phyloP scores from a whole-genome alignment of 176 grass and related monocot species.

The Cenchrus fungigraminus region DNA sequence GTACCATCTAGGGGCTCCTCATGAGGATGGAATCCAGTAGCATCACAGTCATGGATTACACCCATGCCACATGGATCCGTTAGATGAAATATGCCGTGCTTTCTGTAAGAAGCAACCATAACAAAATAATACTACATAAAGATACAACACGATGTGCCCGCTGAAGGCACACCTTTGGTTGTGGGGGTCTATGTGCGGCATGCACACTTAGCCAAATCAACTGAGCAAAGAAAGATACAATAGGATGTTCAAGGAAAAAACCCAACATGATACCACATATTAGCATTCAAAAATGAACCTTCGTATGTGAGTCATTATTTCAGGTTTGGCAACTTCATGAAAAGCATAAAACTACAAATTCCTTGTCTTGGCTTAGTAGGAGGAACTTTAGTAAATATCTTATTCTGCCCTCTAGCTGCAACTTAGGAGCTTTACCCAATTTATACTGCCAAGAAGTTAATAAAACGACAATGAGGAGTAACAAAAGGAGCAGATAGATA shows the following conservation, averaged over 20 bases:
- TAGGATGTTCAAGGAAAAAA: neutral
- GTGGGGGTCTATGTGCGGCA: too few species aligned
- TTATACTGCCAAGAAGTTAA: neutral
- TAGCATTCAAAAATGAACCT: neutral
- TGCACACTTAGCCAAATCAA: too few species aligned
- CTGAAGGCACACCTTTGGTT: too few species aligned
- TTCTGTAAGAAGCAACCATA: constrained; percentile 58
- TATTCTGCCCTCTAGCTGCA: neutral
- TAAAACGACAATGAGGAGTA: neutral
- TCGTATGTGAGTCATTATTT: neutral
- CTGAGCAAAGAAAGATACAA: neutral
- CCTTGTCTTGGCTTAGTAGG: neutral
- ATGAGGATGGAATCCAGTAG: constrained; percentile 91
- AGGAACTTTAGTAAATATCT: too few species aligned
- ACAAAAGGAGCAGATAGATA: neutral
- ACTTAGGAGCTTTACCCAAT: neutral
- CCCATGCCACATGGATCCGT: constrained; percentile 85
- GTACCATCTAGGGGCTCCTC: constrained; percentile 84
- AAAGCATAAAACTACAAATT: neutral
- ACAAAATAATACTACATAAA: neutral
- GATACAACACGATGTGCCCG: neutral
- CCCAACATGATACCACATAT: neutral
- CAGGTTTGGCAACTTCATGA: neutral
- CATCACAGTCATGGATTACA: constrained; percentile 84
- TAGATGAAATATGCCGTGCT: constrained; percentile 96